Evolutionary conservation across 441 rosid genomes (phyloP).

Genomic region (Hypseocharis bilobata): DNA sequence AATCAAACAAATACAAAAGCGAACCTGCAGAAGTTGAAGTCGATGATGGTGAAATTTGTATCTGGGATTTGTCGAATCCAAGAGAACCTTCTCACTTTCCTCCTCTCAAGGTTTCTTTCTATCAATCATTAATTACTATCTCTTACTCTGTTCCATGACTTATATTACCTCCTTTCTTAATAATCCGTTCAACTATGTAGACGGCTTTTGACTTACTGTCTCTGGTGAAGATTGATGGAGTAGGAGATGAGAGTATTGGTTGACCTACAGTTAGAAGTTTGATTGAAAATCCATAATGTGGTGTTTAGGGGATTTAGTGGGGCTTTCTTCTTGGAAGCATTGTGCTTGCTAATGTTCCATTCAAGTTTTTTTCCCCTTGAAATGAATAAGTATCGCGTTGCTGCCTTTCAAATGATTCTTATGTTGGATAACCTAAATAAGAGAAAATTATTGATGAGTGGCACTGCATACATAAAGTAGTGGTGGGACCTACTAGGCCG

Average conservation of each 20-base stretch:
- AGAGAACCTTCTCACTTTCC: conserved; percentile 76
- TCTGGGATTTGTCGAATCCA: conserved; percentile 86
- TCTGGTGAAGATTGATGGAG: neutral
- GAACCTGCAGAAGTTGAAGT: too few relatives aligned
- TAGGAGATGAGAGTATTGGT: neutral
- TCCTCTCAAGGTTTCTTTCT: conserved; percentile 53
- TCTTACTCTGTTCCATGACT: neutral
- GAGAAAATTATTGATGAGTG: neutral
- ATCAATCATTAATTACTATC: neutral
- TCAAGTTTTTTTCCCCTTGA: neutral
- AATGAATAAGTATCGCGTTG: neutral
- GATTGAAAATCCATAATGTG: neutral
- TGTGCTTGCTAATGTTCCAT: neutral
- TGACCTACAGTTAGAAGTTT: neutral
- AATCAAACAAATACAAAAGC: too few relatives aligned
- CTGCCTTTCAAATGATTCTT: too few relatives aligned
- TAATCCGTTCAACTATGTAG: neutral
- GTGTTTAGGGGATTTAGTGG: neutral
- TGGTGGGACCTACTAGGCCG: neutral
- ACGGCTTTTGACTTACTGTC: neutral
- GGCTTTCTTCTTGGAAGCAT: neutral
- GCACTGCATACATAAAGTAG: neutral
- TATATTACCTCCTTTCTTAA: neutral
- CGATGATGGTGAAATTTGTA: conserved; percentile 91
- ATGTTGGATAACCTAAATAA: neutral